phyloP scores from a whole-genome alignment of 148 eudicot genomes.

The Vaccinium vitisidaea region DNA sequence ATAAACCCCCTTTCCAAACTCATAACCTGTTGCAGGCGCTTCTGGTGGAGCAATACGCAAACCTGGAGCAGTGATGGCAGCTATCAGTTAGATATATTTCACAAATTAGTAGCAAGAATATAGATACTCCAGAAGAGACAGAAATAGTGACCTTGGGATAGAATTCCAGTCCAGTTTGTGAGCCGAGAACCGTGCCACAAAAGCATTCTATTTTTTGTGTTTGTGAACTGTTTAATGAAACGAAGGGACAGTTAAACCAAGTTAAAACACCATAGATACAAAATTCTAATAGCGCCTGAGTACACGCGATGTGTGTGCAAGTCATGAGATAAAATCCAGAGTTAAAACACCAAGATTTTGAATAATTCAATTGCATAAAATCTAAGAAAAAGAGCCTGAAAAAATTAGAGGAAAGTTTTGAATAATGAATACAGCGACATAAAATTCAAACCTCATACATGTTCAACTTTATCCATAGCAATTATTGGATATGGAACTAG shows the following conservation, averaged over 20 bases:
- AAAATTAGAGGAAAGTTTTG: too few relatives aligned
- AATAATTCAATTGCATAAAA: too few relatives aligned
- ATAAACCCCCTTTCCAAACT: constrained; percentile 99
- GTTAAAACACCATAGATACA: neutral
- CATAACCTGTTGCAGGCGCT: constrained; percentile 92
- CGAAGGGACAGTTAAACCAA: neutral
- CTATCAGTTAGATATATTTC: constrained; percentile 13
- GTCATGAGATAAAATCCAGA: too few relatives aligned
- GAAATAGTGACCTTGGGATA: constrained; percentile 71
- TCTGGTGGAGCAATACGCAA: constrained; percentile 98
- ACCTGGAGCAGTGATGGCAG: constrained; percentile 42
- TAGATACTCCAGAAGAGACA: neutral
- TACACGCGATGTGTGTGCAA: too few relatives aligned
- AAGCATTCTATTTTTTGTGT: constrained; percentile 79
- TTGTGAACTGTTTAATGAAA: constrained; percentile 52
- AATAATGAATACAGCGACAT: too few relatives aligned
- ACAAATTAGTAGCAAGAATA: neutral
- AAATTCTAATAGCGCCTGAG: neutral
- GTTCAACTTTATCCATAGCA: too few relatives aligned
- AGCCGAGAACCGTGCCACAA: constrained; percentile 99
- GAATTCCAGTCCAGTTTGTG: constrained; percentile 93
- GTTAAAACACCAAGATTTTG: too few relatives aligned
- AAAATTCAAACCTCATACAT: too few relatives aligned
- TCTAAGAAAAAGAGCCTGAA: too few relatives aligned
- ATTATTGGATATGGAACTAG: too few relatives aligned